These are phyloP conservation scores for Somion occarium DNA, from an alignment of 1,284 basidiomycete genomes.

Conservation along the genomic window DNA sequence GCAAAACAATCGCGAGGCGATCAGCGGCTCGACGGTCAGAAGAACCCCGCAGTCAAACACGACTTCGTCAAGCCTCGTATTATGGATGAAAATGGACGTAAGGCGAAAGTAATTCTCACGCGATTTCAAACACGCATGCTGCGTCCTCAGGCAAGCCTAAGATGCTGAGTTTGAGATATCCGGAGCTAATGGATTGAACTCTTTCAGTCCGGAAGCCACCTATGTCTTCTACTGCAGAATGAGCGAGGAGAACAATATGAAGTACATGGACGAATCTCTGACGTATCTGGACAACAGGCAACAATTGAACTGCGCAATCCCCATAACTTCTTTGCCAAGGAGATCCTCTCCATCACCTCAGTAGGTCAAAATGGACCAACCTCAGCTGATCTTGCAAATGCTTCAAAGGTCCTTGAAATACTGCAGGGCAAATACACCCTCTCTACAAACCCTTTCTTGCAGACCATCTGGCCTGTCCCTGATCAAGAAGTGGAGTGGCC, in stretches of 20 bases:
- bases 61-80: slow-evolving; percentile 28
- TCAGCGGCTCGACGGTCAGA: slow-evolving; percentile 41
- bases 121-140: slow-evolving; percentile 39
- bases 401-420: slow-evolving; percentile 38
- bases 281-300: slow-evolving; percentile 23
- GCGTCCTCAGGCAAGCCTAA: background rate
- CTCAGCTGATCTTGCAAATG: slow-evolving; percentile 42
- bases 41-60: slow-evolving; percentile 37
- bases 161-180: no score
- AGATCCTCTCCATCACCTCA: slow-evolving; percentile 26
- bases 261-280: slow-evolving; percentile 24
- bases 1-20: slow-evolving; percentile 46
- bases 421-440: slow-evolving; percentile 43
- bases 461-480: slow-evolving; percentile 36
- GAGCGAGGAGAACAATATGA: slow-evolving; percentile 4
- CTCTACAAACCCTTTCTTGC: slow-evolving; percentile 50
- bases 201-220: no score
- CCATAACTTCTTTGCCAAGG: slow-evolving; percentile 21
- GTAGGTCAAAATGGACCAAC: slow-evolving; percentile 51
- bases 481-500: slow-evolving; percentile 24
- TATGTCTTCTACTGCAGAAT: background rate
- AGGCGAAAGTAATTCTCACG: slow-evolving; percentile 18
- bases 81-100: slow-evolving; percentile 6
- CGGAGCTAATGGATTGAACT: no score
- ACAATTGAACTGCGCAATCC: slow-evolving; percentile 11